Percentiles rank a stretch among this genome's conserved stretches.
phyloP scores from a whole-genome alignment of 495 filamentous ascomycete genomes.

The Tuber melanosporum region DNA sequence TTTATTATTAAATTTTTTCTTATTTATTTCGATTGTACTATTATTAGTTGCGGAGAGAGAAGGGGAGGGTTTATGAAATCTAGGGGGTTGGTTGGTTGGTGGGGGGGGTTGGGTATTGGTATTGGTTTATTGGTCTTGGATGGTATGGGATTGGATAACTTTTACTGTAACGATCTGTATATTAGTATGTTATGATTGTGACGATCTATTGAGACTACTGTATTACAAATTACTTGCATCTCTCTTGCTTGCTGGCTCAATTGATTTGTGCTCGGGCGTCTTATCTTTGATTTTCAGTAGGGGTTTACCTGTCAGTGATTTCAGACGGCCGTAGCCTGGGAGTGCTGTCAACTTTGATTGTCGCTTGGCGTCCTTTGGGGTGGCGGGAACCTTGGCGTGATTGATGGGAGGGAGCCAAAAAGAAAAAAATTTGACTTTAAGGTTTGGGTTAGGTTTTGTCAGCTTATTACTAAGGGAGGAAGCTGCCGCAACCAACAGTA shows the following conservation, averaged over 20 bases:
- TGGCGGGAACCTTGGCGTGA: too few relatives aligned
- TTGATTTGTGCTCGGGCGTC: background rate
- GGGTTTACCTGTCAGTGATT: background rate
- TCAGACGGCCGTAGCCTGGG: background rate
- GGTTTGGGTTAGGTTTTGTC: background rate
- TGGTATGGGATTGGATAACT: background rate
- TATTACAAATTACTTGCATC: background rate
- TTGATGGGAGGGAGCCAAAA: too few relatives aligned
- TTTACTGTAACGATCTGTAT: constrained; percentile 4
- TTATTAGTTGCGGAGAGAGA: background rate
- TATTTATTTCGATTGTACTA: background rate
- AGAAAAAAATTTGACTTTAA: background rate
- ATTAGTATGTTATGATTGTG: background rate
- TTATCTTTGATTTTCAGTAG: background rate
- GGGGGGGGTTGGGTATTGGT: background rate
- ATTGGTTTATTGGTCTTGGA: background rate
- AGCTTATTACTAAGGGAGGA: background rate
- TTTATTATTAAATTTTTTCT: background rate
- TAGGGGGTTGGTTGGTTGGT: constrained; percentile 7
- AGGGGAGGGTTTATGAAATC: background rate
- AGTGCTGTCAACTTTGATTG: too few relatives aligned
- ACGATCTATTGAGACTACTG: background rate
- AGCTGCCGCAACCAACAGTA: background rate
- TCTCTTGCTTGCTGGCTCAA: background rate
- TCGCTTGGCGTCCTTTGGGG: too few relatives aligned